Percentiles rank a stretch among this genome's conserved stretches.
phyloP scores from a whole-genome alignment of 306 rosid species.

The Trichosanthes truncata region DNA sequence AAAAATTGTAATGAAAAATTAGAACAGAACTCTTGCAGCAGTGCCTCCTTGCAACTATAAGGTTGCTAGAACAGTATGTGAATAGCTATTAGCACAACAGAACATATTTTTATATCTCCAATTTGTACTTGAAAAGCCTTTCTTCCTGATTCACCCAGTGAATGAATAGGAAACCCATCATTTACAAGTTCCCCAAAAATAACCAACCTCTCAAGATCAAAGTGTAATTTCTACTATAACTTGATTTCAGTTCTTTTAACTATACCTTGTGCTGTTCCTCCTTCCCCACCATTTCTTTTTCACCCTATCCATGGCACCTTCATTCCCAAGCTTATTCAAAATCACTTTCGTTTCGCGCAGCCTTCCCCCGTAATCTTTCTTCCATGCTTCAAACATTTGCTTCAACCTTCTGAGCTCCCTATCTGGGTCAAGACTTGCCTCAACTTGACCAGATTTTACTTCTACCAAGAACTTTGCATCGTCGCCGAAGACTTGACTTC shows the following conservation, averaged over 20 bases:
- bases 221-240: slow-evolving; percentile 2
- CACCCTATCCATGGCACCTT: slow-evolving; percentile 49
- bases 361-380: slow-evolving; percentile 79
- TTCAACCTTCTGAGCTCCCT: slow-evolving; percentile 83
- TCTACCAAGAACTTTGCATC: slow-evolving; percentile 99
- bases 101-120: background rate
- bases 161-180: slow-evolving; percentile 4
- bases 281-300: slow-evolving; percentile 98
- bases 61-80: slow-evolving; percentile 6
- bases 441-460: slow-evolving; percentile 96
- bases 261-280: slow-evolving; percentile 83
- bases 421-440: slow-evolving; percentile 90
- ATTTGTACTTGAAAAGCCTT: background rate
- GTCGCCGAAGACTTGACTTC: slow-evolving; percentile 96
- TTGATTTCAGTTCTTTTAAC: slow-evolving; percentile 18
- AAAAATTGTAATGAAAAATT: background rate
- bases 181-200: slow-evolving; percentile 8
- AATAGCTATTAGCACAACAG: slow-evolving; percentile 19
- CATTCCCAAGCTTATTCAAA: slow-evolving; percentile 77
- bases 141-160: background rate
- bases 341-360: slow-evolving; percentile 85
- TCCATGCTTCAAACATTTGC: slow-evolving; percentile 97
- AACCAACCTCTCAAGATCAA: background rate
- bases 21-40: slow-evolving; percentile 18
- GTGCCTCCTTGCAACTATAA: slow-evolving; percentile 15